Percentiles rank a stretch among this genome's conserved stretches.
Conservation (phyloP, 495 filamentous ascomycete species). For the Aspergillus biplanus region DNA sequence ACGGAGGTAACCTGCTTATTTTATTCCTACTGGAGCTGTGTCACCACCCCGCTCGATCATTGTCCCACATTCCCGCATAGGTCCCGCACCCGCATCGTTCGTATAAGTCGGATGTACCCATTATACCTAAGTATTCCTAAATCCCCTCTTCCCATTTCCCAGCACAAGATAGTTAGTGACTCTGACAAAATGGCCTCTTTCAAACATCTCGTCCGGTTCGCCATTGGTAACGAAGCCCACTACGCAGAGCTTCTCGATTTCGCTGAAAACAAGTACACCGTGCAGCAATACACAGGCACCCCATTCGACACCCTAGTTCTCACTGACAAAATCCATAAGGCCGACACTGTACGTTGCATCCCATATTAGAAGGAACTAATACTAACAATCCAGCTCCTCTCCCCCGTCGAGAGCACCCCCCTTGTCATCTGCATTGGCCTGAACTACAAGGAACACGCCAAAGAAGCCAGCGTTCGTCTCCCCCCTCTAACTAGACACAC, state of each 20-base stretch:
- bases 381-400: neutral
- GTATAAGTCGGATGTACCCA: too few relatives aligned
- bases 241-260: constrained; percentile 25
- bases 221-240: constrained; percentile 11
- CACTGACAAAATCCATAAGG: constrained; percentile 14
- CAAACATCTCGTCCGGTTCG: constrained; percentile 25
- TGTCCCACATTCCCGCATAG: too few relatives aligned
- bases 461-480: constrained; percentile 49
- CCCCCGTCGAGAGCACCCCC: constrained; percentile 22
- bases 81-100: too few relatives aligned
- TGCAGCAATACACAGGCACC: constrained; percentile 20
- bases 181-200: constrained; percentile 19
- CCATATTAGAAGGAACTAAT: neutral
- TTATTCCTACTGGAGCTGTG: too few relatives aligned
- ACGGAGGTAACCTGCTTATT: too few relatives aligned
- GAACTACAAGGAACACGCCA: constrained; percentile 73
- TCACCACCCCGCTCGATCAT: too few relatives aligned
- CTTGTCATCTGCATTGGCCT: constrained; percentile 67
- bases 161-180: neutral
- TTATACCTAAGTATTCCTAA: too few relatives aligned
- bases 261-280: constrained; percentile 13
- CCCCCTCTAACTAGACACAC: neutral
- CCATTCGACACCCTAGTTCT: constrained; percentile 15
- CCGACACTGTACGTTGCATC: neutral
- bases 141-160: too few relatives aligned